Conservation (phyloP, 2,329 filamentous ascomycete species). For the Botryotinia globosa region DNA sequence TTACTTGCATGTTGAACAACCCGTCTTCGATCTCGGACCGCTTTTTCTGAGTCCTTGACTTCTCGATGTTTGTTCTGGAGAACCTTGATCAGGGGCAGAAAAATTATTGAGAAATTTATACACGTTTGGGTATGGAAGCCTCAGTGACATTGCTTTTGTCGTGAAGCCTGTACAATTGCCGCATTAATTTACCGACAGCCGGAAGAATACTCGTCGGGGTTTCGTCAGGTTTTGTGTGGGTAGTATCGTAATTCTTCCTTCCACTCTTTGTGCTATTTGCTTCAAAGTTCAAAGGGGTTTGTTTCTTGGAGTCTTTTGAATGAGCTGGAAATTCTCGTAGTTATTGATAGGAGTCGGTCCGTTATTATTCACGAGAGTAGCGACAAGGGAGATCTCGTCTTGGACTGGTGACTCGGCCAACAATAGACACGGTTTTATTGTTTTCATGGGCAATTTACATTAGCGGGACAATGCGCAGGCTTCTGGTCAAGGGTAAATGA, state of each 20-base stretch:
- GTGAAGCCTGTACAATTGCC: conserved; percentile 21
- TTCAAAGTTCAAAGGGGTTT: not conserved
- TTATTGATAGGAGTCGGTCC: conserved; percentile 18
- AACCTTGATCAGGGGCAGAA: conserved; percentile 35
- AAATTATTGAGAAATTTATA: conserved; percentile 40
- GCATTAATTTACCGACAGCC: conserved; percentile 24
- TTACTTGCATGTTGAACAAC: conserved; percentile 40
- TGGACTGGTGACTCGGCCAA: conserved; percentile 17
- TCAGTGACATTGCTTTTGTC: conserved; percentile 36
- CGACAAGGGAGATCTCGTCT: not conserved
- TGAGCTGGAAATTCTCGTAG: conserved; percentile 5
- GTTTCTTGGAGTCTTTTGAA: conserved; percentile 8
- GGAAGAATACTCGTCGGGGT: conserved; percentile 10
- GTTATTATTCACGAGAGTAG: conserved; percentile 12
- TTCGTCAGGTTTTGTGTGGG: conserved; percentile 9
- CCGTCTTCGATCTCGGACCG: conserved; percentile 38
- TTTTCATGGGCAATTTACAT: conserved; percentile 25
- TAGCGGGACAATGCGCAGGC: conserved; percentile 21
- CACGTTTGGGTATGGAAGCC: conserved; percentile 38
- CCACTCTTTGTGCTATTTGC: conserved; percentile 6
- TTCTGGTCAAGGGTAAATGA: conserved; percentile 14
- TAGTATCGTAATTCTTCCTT: conserved; percentile 13
- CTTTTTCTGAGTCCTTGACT: conserved; percentile 39
- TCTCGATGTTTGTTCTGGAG: conserved; percentile 36
- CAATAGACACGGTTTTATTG: conserved; percentile 19